Base-by-base conservation (phyloP, 371 early-diverging fungal genomes). In the Rhizomucor miehei region DNA sequence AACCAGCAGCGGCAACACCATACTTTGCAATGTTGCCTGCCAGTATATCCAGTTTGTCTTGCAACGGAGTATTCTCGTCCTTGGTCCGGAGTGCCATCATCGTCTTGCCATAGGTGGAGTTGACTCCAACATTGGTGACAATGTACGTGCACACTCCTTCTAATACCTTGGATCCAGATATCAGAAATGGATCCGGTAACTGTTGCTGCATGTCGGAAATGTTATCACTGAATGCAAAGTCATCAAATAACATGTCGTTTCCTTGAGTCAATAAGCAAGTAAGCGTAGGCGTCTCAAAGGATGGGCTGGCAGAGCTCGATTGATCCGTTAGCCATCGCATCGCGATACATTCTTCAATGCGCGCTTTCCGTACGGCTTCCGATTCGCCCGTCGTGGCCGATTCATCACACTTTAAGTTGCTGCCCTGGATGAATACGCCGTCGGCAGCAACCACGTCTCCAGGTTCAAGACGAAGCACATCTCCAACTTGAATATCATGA, bases 381-480 rank as follows among this genome's bases (percentile, higher is more conserved):
- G 92, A 86, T 77, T 97, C 97, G 45, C 97, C 97, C 1, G 95
- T 96, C 6, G 93, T 88, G 23, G 91, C 85, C 5, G 89, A 88
- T 63, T 97, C 97, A 66, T 97, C 97, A 66, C 90, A 90, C 24
- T 75, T 82, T 36, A 96, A 66, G 66, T 90, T 88, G 57, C 88
- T 87, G n/a, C 93, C 93, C 39, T 75, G 71, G 38, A 94, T 73
- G 54, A 88, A 82, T 39, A 97, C 73, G 52, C 94, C 93, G 67
- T 98, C 98, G 12, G 89, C 96, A 1, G 89, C 76, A 35, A 97
- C 71, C 47, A 96, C 87, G 62, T 97, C 97, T 29, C 98, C 98
- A 8, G 95, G 91, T 60, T 95, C 93, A 24, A 98, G 70, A 25
- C 84, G 62, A 39, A 96, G 61, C 16, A 98, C 77, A 66, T 97